Percentiles rank a stretch among this genome's conserved stretches.
Evolutionary conservation across 192 early-diverging fungal species (phyloP).

Genomic region (Cladochytrium replicatum): DNA sequence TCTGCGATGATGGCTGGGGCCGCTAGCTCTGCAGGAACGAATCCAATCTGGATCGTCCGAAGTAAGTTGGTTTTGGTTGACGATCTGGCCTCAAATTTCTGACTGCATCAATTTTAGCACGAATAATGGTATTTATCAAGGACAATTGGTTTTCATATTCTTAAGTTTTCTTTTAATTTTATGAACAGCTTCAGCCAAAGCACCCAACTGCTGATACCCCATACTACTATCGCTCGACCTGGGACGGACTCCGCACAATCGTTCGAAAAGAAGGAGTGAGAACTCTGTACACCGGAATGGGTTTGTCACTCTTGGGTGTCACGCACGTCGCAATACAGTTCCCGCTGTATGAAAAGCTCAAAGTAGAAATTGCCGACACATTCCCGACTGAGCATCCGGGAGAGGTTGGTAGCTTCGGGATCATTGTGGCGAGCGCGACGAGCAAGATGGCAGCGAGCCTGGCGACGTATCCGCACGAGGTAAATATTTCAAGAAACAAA

Average conservation of each 20-base stretch:
- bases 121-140: background rate
- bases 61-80: too few species aligned
- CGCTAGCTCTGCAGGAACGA: constrained; percentile 64
- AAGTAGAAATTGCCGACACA: constrained; percentile 34
- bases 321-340: constrained; percentile 91
- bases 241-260: constrained; percentile 73
- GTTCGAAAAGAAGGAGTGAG: constrained; percentile 59
- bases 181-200: too few species aligned
- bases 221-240: constrained; percentile 74
- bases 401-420: constrained; percentile 34
- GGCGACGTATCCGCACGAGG: constrained; percentile 94
- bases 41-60: constrained; percentile 89
- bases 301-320: constrained; percentile 86
- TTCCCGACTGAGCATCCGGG: constrained; percentile 1
- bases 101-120: background rate
- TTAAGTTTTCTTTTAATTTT: too few species aligned
- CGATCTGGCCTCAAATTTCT: too few species aligned
- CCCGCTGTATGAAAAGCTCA: constrained; percentile 89
- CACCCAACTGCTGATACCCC: constrained; percentile 49
- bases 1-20: constrained; percentile 81
- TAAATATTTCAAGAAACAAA: constrained; percentile 11
- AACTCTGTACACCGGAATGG: constrained; percentile 88
- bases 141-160: too few species aligned
- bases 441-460: constrained; percentile 86
- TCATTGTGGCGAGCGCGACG: constrained; percentile 68